Evolutionary conservation across 495 filamentous ascomycete species (phyloP).

Genomic region (Podospora sp.): DNA sequence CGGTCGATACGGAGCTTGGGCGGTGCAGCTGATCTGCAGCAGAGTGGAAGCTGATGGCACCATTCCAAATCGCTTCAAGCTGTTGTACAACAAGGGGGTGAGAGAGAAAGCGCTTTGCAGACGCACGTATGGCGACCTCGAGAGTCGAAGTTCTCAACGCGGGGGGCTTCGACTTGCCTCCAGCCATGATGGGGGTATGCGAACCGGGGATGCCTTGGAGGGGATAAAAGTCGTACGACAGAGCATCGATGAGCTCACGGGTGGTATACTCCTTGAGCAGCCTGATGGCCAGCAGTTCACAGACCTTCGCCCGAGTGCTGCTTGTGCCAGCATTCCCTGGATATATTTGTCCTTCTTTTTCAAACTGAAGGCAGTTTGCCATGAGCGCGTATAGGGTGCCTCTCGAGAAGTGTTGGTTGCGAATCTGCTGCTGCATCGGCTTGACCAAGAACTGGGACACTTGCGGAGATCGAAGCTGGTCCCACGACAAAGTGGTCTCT

Average conservation of each 20-base stretch:
- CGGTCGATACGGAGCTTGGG: constrained; percentile 30
- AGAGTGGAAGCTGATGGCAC: constrained; percentile 89
- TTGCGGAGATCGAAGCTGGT: constrained; percentile 90
- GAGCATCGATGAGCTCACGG: constrained; percentile 83
- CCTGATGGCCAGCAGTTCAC: constrained; percentile 90
- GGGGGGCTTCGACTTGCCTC: constrained; percentile 44
- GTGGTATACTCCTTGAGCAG: constrained; percentile 85
- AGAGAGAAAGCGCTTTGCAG: constrained; percentile 85
- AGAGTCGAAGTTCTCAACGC: constrained; percentile 83
- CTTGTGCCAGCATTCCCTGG: constrained; percentile 81
- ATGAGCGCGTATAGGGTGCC: constrained; percentile 87
- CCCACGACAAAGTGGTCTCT: constrained; percentile 93
- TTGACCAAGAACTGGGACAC: constrained; percentile 94
- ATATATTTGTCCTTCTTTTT: constrained; percentile 78
- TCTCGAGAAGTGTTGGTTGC: constrained; percentile 75
- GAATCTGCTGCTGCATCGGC: constrained; percentile 82
- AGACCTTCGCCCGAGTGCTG: constrained; percentile 80
- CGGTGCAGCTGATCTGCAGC: constrained; percentile 81
- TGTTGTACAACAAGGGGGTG: constrained; percentile 90
- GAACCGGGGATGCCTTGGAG: constrained; percentile 67
- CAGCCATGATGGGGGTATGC: constrained; percentile 49
- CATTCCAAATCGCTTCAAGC: constrained; percentile 93
- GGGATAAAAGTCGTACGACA: constrained; percentile 93
- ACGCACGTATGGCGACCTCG: constrained; percentile 85
- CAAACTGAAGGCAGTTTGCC: constrained; percentile 91